Evolutionary conservation across 768 basidiomycete species (phyloP).

Genomic region (Pleurotus tuber-regium): DNA sequence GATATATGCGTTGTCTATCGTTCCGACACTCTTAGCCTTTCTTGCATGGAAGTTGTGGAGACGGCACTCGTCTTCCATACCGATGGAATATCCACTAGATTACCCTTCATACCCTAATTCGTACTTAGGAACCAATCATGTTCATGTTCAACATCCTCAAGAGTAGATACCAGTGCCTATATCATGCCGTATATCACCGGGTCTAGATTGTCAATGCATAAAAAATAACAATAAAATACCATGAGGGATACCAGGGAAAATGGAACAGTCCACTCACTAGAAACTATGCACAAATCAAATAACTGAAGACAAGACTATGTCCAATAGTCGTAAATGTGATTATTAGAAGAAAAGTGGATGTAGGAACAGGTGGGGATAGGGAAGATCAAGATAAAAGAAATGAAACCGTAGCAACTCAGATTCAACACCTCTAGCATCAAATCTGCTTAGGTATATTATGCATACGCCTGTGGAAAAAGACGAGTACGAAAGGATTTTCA

Average conservation of each 20-base stretch:
- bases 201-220: too few species aligned
- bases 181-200: too few species aligned
- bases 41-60: conserved; percentile 1
- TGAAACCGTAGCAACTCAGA: not conserved
- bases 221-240: too few species aligned
- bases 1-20: conserved; percentile 18
- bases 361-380: too few species aligned
- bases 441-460: conserved; percentile 4
- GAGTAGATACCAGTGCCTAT: not conserved
- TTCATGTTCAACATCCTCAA: not conserved
- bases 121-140: not conserved
- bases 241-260: too few species aligned
- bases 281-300: not conserved
- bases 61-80: not conserved
- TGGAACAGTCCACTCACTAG: not conserved
- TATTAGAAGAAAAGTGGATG: not conserved
- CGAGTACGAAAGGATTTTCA: not conserved
- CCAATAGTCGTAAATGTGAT: conserved; percentile 1
- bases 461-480: conserved; percentile 1
- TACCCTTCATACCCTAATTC: conserved; percentile 8
- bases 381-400: conserved; percentile 1
- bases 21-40: conserved; percentile 5
- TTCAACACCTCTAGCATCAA: conserved; percentile 2
- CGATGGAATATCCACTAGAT: conserved; percentile 1
- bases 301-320: conserved; percentile 8